A percentile compares a stretch with the other conserved stretches of the same genome.
Conservation (phyloP, 176 grass and related monocot genomes). For the Oryza meridionalis region DNA sequence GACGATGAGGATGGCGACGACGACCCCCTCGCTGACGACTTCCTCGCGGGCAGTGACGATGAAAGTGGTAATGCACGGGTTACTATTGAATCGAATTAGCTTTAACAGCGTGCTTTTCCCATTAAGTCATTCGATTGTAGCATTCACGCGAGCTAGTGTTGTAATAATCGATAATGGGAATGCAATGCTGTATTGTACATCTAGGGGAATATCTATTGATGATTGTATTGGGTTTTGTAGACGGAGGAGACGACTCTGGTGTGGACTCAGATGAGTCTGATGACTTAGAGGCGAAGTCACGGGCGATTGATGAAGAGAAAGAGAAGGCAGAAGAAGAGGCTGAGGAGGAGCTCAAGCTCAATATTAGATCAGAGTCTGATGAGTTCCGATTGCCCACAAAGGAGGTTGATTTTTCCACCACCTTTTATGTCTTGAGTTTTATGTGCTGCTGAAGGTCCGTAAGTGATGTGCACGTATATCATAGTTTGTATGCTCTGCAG, state of each 20-base stretch:
- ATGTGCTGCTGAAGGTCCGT: neutral
- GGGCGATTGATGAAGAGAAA: slow-evolving; percentile 65
- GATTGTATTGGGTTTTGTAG: slow-evolving; percentile 38
- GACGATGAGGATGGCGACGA: slow-evolving; percentile 34
- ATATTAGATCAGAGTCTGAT: slow-evolving; percentile 81
- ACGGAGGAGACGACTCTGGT: slow-evolving; percentile 46
- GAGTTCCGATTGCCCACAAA: slow-evolving; percentile 83
- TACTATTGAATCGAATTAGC: neutral
- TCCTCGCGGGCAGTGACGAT: slow-evolving; percentile 70
- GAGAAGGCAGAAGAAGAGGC: slow-evolving; percentile 62
- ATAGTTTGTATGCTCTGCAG: slow-evolving; percentile 38
- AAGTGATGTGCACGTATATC: neutral
- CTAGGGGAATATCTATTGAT: neutral
- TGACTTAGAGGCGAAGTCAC: slow-evolving; percentile 72
- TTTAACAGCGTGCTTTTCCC: slow-evolving; percentile 13
- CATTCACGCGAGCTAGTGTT: slow-evolving; percentile 3
- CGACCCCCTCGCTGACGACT: slow-evolving; percentile 74
- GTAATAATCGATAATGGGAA: neutral
- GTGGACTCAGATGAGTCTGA: slow-evolving; percentile 77
- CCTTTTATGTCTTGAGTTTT: neutral
- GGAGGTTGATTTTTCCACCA: slow-evolving; percentile 57
- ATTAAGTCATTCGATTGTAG: neutral
- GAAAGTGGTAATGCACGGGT: slow-evolving; percentile 44
- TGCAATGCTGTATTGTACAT: slow-evolving; percentile 2
- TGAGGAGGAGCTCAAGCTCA: slow-evolving; percentile 67